Conservation (phyloP, 73 alveolate species). For the Symbiodinium natans region DNA sequence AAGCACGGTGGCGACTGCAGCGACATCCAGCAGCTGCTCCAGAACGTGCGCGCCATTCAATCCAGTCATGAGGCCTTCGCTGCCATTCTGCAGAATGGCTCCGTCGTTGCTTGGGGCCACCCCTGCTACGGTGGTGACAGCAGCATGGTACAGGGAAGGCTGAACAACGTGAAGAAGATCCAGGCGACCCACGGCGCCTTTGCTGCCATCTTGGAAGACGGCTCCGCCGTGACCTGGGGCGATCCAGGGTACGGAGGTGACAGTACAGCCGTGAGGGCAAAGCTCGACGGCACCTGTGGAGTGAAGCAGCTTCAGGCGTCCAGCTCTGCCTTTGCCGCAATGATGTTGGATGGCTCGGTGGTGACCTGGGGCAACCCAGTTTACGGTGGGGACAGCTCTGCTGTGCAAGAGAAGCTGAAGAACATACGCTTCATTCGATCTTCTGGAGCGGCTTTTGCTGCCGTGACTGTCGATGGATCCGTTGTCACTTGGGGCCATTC, state of each 20-base stretch:
- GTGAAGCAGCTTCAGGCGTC: not conserved
- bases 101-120: not conserved
- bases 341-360: not conserved
- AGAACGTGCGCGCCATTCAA: not conserved
- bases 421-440: not conserved
- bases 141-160: not conserved
- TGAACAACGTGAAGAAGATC: not conserved
- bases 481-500: conserved; percentile 14
- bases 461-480: not conserved
- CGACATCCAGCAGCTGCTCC: not conserved
- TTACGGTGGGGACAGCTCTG: not conserved
- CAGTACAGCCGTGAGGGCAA: not conserved
- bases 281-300: not conserved
- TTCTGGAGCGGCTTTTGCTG: not conserved
- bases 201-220: not conserved
- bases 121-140: not conserved
- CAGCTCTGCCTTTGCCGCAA: not conserved
- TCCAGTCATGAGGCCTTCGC: not conserved
- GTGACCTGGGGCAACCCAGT: not conserved
- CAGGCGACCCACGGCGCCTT: not conserved
- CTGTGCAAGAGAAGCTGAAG: not conserved
- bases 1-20: not conserved
- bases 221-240: not conserved
- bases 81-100: not conserved
- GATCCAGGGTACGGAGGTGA: not conserved